Conservation (phyloP, 106 monocot genomes). For the Narthecium ossifragum region DNA sequence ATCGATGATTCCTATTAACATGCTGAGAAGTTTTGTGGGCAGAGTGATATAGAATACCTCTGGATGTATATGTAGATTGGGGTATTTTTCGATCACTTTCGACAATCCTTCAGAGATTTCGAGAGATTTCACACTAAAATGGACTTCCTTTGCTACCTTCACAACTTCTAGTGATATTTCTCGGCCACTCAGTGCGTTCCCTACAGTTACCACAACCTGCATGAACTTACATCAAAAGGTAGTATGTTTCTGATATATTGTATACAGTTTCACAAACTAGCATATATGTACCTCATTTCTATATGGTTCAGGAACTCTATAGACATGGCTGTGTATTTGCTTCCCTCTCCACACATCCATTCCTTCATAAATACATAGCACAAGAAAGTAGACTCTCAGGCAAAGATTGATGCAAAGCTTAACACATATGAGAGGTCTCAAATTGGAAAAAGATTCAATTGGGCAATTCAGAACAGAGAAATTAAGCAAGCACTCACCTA, state of each 20-base stretch:
- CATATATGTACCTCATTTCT: constrained; percentile 38
- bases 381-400: too few species aligned
- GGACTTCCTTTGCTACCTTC: constrained; percentile 39
- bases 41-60: constrained; percentile 22
- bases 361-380: constrained; percentile 25
- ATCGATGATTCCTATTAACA: neutral
- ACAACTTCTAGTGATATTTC: constrained; percentile 38
- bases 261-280: too few species aligned
- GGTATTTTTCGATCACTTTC: constrained; percentile 36
- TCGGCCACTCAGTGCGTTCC: constrained; percentile 26
- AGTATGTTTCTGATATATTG: too few species aligned
- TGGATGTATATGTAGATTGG: constrained; percentile 35
- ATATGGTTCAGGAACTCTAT: constrained; percentile 51
- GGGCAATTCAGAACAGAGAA: neutral
- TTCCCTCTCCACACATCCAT: constrained; percentile 56
- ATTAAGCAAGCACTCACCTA: constrained; percentile 20
- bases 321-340: constrained; percentile 62
- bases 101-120: constrained; percentile 33
- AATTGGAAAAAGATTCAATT: too few species aligned
- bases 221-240: too few species aligned
- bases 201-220: constrained; percentile 41
- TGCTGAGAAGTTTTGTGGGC: neutral
- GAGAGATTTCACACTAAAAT: neutral
- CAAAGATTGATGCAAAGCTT: too few species aligned
- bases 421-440: neutral